Evolutionary conservation across 495 filamentous ascomycete species (phyloP).

Genomic region (Penicillium longicatenatum): DNA sequence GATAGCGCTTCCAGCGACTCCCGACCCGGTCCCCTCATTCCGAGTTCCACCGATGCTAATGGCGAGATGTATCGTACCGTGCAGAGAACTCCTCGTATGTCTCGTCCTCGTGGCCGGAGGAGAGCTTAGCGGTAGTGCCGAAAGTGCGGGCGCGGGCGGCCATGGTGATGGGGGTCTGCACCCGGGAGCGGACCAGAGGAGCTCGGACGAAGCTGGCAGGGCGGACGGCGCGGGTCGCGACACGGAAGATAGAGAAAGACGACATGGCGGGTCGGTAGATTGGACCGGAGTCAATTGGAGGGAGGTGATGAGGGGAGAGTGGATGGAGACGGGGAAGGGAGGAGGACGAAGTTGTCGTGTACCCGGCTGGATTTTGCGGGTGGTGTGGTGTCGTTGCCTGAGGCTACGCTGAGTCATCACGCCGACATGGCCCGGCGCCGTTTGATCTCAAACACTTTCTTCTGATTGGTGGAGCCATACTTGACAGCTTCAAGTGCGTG

Average conservation of each 20-base stretch:
- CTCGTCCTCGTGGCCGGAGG: slow-evolving; percentile 76
- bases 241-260: slow-evolving; percentile 68
- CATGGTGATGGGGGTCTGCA: slow-evolving; percentile 55
- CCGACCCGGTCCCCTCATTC: slow-evolving; percentile 13
- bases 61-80: slow-evolving; percentile 65
- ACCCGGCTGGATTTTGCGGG: slow-evolving; percentile 50
- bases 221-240: slow-evolving; percentile 67
- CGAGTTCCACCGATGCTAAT: slow-evolving; percentile 27
- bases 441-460: slow-evolving; percentile 27
- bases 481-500: slow-evolving; percentile 15
- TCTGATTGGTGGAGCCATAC: slow-evolving; percentile 33
- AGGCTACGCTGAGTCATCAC: slow-evolving; percentile 34
- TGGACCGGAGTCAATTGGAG: slow-evolving; percentile 35
- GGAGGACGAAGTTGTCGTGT: slow-evolving; percentile 37
- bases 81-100: slow-evolving; percentile 98
- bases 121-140: slow-evolving; percentile 65
- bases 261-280: slow-evolving; percentile 54
- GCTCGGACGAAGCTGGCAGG: slow-evolving; percentile 59
- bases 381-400: slow-evolving; percentile 45
- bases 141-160: slow-evolving; percentile 59
- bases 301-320: slow-evolving; percentile 35
- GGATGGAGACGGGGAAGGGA: slow-evolving; percentile 34
- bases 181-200: slow-evolving; percentile 58
- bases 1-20: slow-evolving; percentile 13
- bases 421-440: slow-evolving; percentile 17